These are phyloP conservation scores for Podospora pseudopauciseta DNA, from an alignment of 495 filamentous ascomycete species.

Conservation along the genomic window DNA sequence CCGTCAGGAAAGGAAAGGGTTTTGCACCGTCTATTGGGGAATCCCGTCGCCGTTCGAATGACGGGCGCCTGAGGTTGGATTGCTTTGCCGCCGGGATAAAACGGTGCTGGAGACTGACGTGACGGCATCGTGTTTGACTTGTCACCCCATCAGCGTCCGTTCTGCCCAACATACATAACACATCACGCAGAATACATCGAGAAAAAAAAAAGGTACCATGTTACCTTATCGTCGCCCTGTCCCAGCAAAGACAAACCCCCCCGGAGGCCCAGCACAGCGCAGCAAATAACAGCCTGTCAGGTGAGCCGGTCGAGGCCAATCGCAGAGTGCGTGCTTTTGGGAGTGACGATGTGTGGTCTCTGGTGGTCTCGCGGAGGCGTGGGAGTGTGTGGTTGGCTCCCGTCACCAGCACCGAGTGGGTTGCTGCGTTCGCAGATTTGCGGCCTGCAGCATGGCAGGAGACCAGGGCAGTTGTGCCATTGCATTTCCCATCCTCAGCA, in stretches of 20 bases:
- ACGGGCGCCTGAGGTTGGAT: conserved; percentile 1
- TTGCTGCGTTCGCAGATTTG: background rate
- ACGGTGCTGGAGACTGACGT: background rate
- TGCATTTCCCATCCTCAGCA: background rate
- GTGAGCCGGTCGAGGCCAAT: background rate
- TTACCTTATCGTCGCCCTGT: background rate
- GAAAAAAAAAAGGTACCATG: background rate
- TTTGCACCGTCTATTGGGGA: background rate
- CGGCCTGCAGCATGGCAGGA: background rate
- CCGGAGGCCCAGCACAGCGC: background rate
- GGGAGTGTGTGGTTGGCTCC: conserved; percentile 27
- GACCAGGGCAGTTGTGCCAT: background rate
- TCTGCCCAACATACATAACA: background rate
- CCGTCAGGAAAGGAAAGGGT: background rate
- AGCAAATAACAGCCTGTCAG: background rate
- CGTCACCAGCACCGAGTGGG: background rate
- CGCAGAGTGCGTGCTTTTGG: background rate
- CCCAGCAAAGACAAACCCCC: background rate
- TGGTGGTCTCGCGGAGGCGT: conserved; percentile 13
- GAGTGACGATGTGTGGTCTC: background rate
- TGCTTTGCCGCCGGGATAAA: background rate
- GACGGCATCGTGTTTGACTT: background rate
- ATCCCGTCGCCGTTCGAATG: background rate
- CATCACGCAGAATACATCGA: background rate
- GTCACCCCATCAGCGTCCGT: background rate